Conservation (phyloP, 2,329 filamentous ascomycete genomes). For the Phialocephala sp. region DNA sequence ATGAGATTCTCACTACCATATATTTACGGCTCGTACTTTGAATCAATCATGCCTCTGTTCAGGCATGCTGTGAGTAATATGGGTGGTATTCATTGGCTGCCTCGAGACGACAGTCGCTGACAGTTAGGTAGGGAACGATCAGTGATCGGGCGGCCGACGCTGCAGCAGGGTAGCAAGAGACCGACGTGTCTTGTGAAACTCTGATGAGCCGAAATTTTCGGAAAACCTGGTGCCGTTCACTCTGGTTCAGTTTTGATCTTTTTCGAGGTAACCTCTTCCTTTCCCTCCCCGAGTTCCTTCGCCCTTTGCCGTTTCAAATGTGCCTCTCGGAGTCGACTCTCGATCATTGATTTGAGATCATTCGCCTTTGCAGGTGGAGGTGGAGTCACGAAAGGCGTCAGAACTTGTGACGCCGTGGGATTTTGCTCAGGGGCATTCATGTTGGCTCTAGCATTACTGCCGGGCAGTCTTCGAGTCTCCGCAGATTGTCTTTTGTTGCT, state of each 20-base stretch:
- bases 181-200: background rate
- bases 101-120: too few relatives aligned
- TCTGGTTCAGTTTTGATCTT: background rate
- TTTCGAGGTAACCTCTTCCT: background rate
- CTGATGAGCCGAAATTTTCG: background rate
- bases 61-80: too few relatives aligned
- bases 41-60: too few relatives aligned
- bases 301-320: background rate
- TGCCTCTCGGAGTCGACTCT: background rate
- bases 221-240: background rate
- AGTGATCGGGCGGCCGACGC: too few relatives aligned
- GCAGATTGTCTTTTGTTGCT: background rate
- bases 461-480: background rate
- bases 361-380: background rate
- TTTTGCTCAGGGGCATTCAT: background rate
- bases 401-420: background rate
- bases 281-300: background rate
- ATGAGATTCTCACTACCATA: background rate
- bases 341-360: slow-evolving; percentile 1
- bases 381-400: background rate
- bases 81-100: too few relatives aligned
- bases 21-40: too few relatives aligned
- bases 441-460: background rate
- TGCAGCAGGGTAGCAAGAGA: background rate
- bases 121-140: too few relatives aligned